These are phyloP conservation scores for Vicia villosa DNA, from an alignment of 306 rosid genomes.

Conservation along the genomic window DNA sequence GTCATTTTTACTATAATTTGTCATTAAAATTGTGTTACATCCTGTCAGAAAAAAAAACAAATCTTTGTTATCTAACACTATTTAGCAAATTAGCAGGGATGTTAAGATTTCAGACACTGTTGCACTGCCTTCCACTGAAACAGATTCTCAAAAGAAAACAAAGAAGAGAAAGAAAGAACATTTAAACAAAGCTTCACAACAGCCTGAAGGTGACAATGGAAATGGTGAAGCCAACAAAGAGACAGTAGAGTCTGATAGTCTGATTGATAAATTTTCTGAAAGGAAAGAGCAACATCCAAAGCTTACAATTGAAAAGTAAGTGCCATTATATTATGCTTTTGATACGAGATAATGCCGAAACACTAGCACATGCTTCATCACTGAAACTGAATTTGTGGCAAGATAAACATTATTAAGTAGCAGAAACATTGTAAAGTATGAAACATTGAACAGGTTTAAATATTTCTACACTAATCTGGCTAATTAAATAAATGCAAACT, in stretches of 20 bases:
- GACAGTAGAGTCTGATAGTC: constrained; percentile 31
- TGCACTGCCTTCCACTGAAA: constrained; percentile 35
- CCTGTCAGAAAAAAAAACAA: constrained; percentile 1
- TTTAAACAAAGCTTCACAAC: constrained; percentile 32
- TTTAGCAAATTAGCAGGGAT: constrained; percentile 40
- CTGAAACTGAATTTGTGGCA: constrained; percentile 13
- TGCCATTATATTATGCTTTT: constrained; percentile 17
- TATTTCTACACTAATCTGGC: not conserved
- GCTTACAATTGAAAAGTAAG: constrained; percentile 53
- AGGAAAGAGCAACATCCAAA: constrained; percentile 42
- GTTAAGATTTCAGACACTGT: constrained; percentile 33
- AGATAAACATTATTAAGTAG: not conserved
- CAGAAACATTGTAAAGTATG: not conserved
- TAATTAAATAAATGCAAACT: not conserved
- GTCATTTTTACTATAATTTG: not conserved
- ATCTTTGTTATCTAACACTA: constrained; percentile 1
- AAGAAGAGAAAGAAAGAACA: constrained; percentile 54
- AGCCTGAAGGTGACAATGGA: constrained; percentile 36
- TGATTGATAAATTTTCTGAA: constrained; percentile 34
- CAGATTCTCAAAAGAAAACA: constrained; percentile 34
- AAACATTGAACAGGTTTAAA: constrained; percentile 13
- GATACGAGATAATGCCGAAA: not conserved
- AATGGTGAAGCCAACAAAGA: constrained; percentile 32
- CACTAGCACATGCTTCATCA: not conserved
- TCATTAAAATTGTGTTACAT: not conserved